Evolutionary conservation across 805 yeast species (phyloP), one percentile per base, ranked within the genome.

Genomic region (Suhomyces xylopsoci): DNA sequence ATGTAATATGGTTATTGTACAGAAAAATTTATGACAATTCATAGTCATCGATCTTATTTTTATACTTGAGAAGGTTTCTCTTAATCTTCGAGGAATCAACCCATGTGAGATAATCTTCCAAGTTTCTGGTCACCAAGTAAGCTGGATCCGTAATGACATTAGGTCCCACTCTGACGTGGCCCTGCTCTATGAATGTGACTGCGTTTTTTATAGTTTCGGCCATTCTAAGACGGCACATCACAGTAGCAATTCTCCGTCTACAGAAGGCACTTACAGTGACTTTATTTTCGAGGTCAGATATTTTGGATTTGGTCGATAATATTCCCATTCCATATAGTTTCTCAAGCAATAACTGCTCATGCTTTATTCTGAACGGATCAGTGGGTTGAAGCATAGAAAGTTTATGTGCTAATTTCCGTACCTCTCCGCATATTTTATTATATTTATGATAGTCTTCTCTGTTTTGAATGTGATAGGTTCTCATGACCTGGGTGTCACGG

Each of bases 61-160:
- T 87, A 77, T 88, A 94, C 73, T 88, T 88, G 72, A 92, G 83
- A 54, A 93, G 83, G 60, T 90, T 90, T 63, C 87, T 81, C 78
- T 88, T 92, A 70, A 96, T 92, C 85, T 94, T 96, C 60, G 96
- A 87, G 42, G 85, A 81, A 64, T 94, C 97, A n/a, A 89, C 94
- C 99, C 99, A 94, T 3, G 99, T 94, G 61, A 94, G 79, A 69
- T 90, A 94, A 69, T 94, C 99, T 67, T 94, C 99, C 88, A 94
- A 80, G 62, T 84, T 90, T 66, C 97, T 81, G 2, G 97, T 93
- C 5, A 94, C 94, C 62, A 96, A 76, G 67, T 86, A 93, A 0
- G 98, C 97, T 3, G 98, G 96, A 68, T 94, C 99, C 0, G 97
- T 92, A 44, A 96, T 86, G 25, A 96, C 87, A 65, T 90, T 88